phyloP scores from a whole-genome alignment of 2,329 filamentous ascomycete species.

The Drechslerella dactyloides region DNA sequence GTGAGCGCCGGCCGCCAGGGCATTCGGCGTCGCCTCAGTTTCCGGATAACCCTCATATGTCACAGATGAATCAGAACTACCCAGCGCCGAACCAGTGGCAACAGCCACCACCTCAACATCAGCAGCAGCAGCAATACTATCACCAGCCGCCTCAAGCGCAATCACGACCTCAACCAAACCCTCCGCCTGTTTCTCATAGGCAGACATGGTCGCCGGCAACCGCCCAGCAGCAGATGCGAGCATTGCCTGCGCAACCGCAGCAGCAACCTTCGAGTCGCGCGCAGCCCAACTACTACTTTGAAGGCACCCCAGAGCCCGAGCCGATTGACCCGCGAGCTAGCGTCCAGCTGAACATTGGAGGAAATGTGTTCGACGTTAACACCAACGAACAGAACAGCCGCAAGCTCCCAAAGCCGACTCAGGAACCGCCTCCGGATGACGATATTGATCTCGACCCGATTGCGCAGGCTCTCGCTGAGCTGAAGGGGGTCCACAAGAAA shows the following conservation, averaged over 20 bases:
- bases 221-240: slow-evolving; percentile 19
- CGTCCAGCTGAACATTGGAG: slow-evolving; percentile 89
- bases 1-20: slow-evolving; percentile 43
- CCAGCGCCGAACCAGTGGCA: slow-evolving; percentile 16
- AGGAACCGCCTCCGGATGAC: slow-evolving; percentile 46
- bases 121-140: slow-evolving; percentile 34
- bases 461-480: slow-evolving; percentile 85
- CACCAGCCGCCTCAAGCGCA: slow-evolving; percentile 28
- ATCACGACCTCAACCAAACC: slow-evolving; percentile 23
- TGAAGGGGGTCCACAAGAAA: slow-evolving; percentile 86
- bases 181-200: slow-evolving; percentile 26
- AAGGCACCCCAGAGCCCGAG: slow-evolving; percentile 69
- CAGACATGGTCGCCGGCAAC: slow-evolving; percentile 47
- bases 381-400: slow-evolving; percentile 60
- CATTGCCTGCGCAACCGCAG: slow-evolving; percentile 13
- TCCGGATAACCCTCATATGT: slow-evolving; percentile 51
- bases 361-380: slow-evolving; percentile 93
- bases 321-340: slow-evolving; percentile 90
- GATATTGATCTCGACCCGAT: slow-evolving; percentile 73
- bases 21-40: slow-evolving; percentile 57
- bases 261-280: slow-evolving; percentile 25
- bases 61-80: slow-evolving; percentile 31
- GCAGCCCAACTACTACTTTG: slow-evolving; percentile 56
- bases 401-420: slow-evolving; percentile 62
- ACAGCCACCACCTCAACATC: slow-evolving; percentile 21